Evolutionary conservation across 163 green algal genomes (phyloP).

Genomic region (Scenedesmus sp.): DNA sequence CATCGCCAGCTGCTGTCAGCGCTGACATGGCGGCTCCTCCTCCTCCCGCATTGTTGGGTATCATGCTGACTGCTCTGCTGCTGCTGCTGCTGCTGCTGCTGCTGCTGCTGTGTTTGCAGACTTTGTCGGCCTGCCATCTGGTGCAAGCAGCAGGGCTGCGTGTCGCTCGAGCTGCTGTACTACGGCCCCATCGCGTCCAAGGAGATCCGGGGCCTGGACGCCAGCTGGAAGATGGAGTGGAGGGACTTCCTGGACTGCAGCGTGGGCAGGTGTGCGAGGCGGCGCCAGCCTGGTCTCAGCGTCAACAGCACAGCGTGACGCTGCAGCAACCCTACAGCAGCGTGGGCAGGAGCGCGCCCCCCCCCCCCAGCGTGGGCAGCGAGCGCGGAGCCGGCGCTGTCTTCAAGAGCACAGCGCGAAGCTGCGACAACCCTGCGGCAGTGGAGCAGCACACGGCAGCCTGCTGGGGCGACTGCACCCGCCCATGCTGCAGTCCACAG

Average conservation of each 20-base stretch:
- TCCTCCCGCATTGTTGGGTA: neutral
- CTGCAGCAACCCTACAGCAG: too few relatives aligned
- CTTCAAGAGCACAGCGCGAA: too few relatives aligned
- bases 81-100: slow-evolving; percentile 14
- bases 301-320: too few relatives aligned
- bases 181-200: slow-evolving; percentile 40
- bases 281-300: too few relatives aligned
- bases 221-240: slow-evolving; percentile 53
- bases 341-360: slow-evolving; percentile 4
- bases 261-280: slow-evolving; percentile 24
- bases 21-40: too few relatives aligned
- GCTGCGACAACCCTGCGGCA: too few relatives aligned
- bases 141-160: slow-evolving; percentile 59
- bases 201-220: slow-evolving; percentile 41
- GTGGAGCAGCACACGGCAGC: too few relatives aligned
- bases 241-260: slow-evolving; percentile 54
- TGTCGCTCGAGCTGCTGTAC: slow-evolving; percentile 54
- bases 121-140: slow-evolving; percentile 53
- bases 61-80: neutral
- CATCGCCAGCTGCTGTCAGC: too few relatives aligned
- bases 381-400: too few relatives aligned
- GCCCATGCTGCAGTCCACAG: too few relatives aligned
- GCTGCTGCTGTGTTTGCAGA: slow-evolving; percentile 24
- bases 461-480: too few relatives aligned
- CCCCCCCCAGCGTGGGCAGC: too few relatives aligned